Evolutionary conservation across 345 rosid genomes (phyloP).

Genomic region (Hirschfeldia incana): DNA sequence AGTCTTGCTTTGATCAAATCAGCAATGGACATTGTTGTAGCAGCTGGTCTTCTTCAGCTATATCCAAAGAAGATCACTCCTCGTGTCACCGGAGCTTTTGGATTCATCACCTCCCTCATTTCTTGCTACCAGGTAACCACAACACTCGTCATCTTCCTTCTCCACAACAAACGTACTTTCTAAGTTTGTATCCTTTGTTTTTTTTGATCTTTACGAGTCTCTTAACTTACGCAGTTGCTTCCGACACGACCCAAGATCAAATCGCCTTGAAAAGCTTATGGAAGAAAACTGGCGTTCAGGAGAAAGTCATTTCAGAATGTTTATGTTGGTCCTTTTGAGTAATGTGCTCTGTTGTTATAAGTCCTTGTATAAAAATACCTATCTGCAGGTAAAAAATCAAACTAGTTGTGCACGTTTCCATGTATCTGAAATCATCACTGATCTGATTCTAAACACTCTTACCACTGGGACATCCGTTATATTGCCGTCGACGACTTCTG

Average conservation of each 20-base stretch:
- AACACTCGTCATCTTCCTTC: neutral
- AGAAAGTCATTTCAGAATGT: constrained; percentile 19
- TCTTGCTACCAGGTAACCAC: constrained; percentile 77
- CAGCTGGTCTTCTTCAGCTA: constrained; percentile 91
- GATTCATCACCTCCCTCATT: constrained; percentile 75
- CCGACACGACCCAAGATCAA: constrained; percentile 40
- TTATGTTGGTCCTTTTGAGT: neutral
- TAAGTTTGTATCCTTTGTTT: neutral
- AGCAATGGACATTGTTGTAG: constrained; percentile 85
- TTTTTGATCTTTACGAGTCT: constrained; percentile 6
- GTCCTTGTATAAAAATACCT: constrained; percentile 27
- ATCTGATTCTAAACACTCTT: neutral
- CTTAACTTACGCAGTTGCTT: constrained; percentile 30
- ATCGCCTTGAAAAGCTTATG: constrained; percentile 21
- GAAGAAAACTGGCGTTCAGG: neutral
- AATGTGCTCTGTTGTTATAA: constrained; percentile 16
- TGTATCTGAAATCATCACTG: neutral
- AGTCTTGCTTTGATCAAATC: constrained; percentile 81
- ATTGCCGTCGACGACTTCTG: too few relatives aligned
- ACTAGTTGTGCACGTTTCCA: neutral
- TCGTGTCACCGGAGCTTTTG: constrained; percentile 91
- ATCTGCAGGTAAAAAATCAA: constrained; percentile 1
- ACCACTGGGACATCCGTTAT: too few relatives aligned
- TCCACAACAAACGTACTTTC: neutral
- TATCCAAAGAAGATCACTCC: constrained; percentile 86